Base-by-base conservation (phyloP, 2,329 filamentous ascomycete species). In the Pseudomassariella vexata region DNA sequence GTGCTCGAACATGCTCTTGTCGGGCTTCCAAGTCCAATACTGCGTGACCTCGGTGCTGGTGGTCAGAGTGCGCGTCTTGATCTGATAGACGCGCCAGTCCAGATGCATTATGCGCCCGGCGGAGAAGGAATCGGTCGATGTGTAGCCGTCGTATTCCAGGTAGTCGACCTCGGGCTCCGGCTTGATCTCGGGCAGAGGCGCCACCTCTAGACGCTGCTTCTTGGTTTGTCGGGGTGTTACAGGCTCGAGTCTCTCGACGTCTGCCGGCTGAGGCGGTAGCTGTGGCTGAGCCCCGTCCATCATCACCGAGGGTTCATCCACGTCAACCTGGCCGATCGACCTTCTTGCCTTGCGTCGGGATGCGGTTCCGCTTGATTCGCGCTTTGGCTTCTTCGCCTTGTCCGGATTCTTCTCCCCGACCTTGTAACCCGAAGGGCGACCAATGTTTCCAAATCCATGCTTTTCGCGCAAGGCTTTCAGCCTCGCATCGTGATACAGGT, bases 391-490 rank as follows among this genome's bases (percentile, higher is more conserved):
- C 36, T 55, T 59, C 11, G 39, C 36, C 43, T 51, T 49, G 20
- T 46, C 44, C 6, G 46, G 45, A 14, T 58, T 56, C 38, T 61
- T 68, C 40, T 64, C 61, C 4, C 62, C 63, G 5, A 57, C 39
- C 34, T 55, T 56, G 37, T 55, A 24, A 17, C 53, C 53, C 3
- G 69, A 71, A 0, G 73, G 73, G 1, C 73, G 60, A 6, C 73
- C 73, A 6, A 77, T 76, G 40, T 70, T 76, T 29, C 71, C 69
- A 37, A 68, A 74, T 0, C 73, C 73, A 36, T 69, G 66, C 52
- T 71, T 70, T 16, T 57, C 51, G 6, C 73, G 62, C 7, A 76
- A 51, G 2, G 56, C 49, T 10, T 62, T 57, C 2, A 76, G 51
- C 46, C 75, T 76, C 0, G 56, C 51, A 42, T 78, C 73, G 41